Evolutionary conservation across 805 yeast genomes (phyloP).

Genomic region (Kazachstania psychrophila): DNA sequence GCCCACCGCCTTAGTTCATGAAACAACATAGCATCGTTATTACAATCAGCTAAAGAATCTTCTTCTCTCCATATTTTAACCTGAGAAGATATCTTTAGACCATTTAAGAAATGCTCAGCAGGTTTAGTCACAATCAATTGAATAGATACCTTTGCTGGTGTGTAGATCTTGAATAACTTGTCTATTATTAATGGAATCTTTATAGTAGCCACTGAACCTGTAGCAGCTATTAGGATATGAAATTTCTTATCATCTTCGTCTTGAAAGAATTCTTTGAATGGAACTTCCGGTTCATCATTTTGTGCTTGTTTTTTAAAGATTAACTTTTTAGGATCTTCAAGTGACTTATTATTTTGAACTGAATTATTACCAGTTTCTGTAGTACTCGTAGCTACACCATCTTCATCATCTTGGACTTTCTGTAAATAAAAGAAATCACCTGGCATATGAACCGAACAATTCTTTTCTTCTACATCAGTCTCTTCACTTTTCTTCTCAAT

Average conservation of each 20-base stretch:
- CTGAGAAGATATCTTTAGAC: conserved; percentile 56
- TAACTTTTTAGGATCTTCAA: conserved; percentile 1
- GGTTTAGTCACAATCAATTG: conserved; percentile 76
- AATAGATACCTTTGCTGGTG: conserved; percentile 62
- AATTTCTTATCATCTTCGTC: conserved; percentile 74
- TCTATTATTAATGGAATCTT: conserved; percentile 86
- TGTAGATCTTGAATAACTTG: conserved; percentile 72
- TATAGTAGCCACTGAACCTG: conserved; percentile 95
- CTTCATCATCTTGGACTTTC: not conserved
- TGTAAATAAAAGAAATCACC: conserved; percentile 28
- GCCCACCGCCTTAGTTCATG: conserved; percentile 81
- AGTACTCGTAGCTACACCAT: conserved; percentile 8
- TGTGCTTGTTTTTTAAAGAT: conserved; percentile 3
- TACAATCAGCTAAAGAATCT: conserved; percentile 38
- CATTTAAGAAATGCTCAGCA: conserved; percentile 61
- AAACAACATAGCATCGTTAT: conserved; percentile 63
- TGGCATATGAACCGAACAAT: conserved; percentile 29
- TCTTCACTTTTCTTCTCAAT: not conserved
- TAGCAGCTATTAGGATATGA: conserved; percentile 83
- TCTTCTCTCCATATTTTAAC: conserved; percentile 81
- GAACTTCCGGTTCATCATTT: conserved; percentile 44
- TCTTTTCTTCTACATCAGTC: conserved; percentile 17
- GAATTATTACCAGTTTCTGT: conserved; percentile 10
- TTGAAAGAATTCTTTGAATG: conserved; percentile 62
- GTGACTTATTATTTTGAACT: not conserved